phyloP scores from a whole-genome alignment of 78 protist genomes.

The Chrysochromulina parva region DNA sequence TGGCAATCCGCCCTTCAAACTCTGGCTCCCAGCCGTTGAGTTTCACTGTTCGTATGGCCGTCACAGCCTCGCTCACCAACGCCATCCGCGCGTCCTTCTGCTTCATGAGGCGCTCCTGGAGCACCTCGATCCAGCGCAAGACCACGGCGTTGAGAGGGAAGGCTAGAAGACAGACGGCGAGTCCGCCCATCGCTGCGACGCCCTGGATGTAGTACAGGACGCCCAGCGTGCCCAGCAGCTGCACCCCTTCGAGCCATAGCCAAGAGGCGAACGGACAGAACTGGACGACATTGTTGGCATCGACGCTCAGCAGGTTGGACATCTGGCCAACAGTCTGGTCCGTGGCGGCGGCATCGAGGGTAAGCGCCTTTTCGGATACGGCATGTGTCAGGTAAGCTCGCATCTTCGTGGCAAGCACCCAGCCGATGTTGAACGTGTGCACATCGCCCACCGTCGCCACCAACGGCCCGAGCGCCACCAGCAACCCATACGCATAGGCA shows the following conservation, averaged over 20 bases:
- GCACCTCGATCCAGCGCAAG: background rate
- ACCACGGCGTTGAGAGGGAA: background rate
- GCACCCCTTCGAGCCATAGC: background rate
- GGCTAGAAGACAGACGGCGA: background rate
- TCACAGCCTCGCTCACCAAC: constrained; percentile 49
- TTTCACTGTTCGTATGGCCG: constrained; percentile 51
- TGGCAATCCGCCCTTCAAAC: background rate
- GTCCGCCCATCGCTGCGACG: background rate
- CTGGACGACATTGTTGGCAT: background rate
- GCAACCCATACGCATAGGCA: background rate
- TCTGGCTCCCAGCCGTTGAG: constrained; percentile 17
- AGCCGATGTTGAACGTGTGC: background rate
- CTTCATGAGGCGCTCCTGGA: background rate
- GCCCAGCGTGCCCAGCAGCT: background rate
- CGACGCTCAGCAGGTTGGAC: background rate
- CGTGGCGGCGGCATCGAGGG: background rate
- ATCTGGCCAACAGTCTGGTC: background rate
- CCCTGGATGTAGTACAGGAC: background rate
- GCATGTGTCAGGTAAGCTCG: background rate
- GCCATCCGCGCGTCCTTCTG: constrained; percentile 4
- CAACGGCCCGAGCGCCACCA: background rate
- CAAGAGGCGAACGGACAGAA: background rate
- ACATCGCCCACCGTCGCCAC: background rate
- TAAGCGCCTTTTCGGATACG: background rate
- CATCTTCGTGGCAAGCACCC: background rate